Evolutionary conservation across 139 green algal species (phyloP).

Genomic region (Tetradesmus obliquus): DNA sequence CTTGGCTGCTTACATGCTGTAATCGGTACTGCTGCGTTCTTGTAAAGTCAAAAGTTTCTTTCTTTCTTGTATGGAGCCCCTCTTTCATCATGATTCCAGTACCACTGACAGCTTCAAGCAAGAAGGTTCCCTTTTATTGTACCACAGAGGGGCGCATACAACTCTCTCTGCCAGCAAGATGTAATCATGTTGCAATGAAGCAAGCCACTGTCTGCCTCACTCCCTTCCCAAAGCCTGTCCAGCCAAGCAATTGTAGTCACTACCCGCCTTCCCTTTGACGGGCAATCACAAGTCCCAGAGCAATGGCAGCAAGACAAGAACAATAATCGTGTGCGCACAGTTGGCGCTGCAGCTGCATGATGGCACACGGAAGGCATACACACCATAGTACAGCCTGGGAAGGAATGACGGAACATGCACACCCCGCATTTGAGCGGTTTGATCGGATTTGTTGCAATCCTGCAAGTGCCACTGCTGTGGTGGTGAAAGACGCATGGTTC

Average conservation of each 20-base stretch:
- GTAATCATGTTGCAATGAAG: too few relatives aligned
- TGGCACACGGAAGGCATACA: conserved; percentile 28
- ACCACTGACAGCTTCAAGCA: too few relatives aligned
- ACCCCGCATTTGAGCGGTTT: not conserved
- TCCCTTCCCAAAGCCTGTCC: not conserved
- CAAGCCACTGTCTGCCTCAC: not conserved
- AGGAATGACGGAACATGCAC: not conserved
- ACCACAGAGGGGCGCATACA: too few relatives aligned
- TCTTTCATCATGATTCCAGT: too few relatives aligned
- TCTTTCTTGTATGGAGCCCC: too few relatives aligned
- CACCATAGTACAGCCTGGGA: not conserved
- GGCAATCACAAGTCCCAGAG: not conserved
- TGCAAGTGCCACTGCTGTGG: not conserved
- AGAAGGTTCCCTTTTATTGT: too few relatives aligned
- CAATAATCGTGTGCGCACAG: not conserved
- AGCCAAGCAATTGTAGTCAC: not conserved
- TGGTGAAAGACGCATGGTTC: not conserved
- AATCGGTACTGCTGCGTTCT: too few relatives aligned
- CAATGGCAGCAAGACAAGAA: not conserved
- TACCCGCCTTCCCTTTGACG: not conserved
- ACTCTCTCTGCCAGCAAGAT: too few relatives aligned
- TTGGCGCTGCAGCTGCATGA: not conserved
- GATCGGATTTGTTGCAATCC: not conserved
- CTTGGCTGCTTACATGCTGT: too few relatives aligned
- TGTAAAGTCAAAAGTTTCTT: too few relatives aligned